Percentiles rank a stretch among this genome's conserved stretches.
Conservation (phyloP, 2,329 filamentous ascomycete genomes). For the Penicillium sp. region DNA sequence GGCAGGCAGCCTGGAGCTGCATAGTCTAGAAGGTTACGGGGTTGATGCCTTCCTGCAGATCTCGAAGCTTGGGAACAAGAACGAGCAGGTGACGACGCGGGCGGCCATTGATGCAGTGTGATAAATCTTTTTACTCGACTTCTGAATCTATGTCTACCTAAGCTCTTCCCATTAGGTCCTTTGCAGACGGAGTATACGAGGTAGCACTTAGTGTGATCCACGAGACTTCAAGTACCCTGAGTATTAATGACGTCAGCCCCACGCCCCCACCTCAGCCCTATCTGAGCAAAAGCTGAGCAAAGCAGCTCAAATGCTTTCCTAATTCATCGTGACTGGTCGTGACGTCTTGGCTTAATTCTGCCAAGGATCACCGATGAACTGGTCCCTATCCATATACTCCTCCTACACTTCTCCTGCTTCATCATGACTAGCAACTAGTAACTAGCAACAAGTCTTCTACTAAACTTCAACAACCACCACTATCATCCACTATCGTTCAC, state of each 20-base stretch:
- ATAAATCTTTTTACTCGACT: conserved; percentile 2
- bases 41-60: conserved; percentile 96
- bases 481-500: not conserved
- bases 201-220: no score
- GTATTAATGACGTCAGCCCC: conserved; percentile 5
- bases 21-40: conserved; percentile 91
- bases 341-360: conserved; percentile 16
- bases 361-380: conserved; percentile 21
- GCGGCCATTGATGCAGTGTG: conserved; percentile 73
- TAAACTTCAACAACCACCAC: conserved; percentile 3
- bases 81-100: conserved; percentile 80
- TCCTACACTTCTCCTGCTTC: conserved; percentile 28
- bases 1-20: conserved; percentile 85
- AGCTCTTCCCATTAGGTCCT: no score
- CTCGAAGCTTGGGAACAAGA: conserved; percentile 94
- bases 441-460: conserved; percentile 11
- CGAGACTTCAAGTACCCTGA: no score
- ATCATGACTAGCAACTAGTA: conserved; percentile 13
- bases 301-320: not conserved
- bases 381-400: conserved; percentile 25
- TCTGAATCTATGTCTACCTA: no score
- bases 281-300: no score
- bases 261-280: conserved; percentile 14
- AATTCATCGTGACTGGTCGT: not conserved
- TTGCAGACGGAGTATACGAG: no score